Evolutionary conservation across 176 grass and related monocot genomes (phyloP).

Genomic region (Phragmites australis): DNA sequence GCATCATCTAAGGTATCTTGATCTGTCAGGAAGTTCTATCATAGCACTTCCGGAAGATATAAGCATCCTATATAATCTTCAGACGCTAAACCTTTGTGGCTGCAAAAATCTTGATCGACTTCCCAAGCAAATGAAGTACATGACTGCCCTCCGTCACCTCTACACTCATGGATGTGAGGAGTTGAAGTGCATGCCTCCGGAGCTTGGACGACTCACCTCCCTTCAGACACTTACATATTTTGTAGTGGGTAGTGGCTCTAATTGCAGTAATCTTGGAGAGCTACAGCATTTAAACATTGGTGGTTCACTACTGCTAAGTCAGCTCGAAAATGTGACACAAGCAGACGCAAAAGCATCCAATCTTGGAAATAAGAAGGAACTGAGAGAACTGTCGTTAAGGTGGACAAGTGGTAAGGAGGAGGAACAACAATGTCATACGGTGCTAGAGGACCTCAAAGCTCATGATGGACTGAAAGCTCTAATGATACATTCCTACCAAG

Average conservation of each 20-base stretch:
- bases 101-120: neutral
- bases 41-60: neutral
- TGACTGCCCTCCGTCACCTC: neutral
- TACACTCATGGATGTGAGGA: neutral
- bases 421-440: neutral
- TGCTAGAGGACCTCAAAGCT: neutral
- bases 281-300: neutral
- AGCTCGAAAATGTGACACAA: conserved; percentile 8
- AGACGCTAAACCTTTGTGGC: neutral
- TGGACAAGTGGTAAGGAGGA: neutral
- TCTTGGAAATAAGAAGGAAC: neutral
- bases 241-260: neutral
- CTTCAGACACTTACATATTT: neutral
- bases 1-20: conserved; percentile 23
- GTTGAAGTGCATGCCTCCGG: neutral
- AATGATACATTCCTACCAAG: neutral
- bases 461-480: neutral
- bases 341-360: neutral
- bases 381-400: neutral
- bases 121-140: neutral
- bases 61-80: neutral
- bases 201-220: neutral
- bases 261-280: neutral
- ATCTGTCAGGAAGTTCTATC: neutral
- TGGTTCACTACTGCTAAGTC: neutral